These are phyloP conservation scores for Vanrija sp. DNA, from an alignment of 1,284 basidiomycete species.

Conservation along the genomic window DNA sequence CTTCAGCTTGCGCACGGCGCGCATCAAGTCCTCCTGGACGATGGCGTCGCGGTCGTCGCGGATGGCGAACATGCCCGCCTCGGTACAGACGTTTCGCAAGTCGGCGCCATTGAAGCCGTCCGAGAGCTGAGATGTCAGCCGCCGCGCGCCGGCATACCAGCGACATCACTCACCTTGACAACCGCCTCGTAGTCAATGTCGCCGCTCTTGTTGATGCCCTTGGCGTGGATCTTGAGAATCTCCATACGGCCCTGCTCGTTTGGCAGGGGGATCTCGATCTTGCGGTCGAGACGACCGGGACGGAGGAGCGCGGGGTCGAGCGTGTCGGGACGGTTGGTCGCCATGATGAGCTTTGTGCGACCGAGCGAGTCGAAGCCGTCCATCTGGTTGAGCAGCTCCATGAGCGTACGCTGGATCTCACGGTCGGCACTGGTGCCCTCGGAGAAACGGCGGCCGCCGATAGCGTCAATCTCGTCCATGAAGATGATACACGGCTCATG, in stretches of 20 bases:
- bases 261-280: slow-evolving; percentile 96
- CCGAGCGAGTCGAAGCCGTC: slow-evolving; percentile 98
- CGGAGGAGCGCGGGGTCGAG: slow-evolving; percentile 95
- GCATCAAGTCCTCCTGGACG: slow-evolving; percentile 91
- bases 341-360: slow-evolving; percentile 97
- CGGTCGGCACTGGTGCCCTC: slow-evolving; percentile 98
- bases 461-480: slow-evolving; percentile 89
- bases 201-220: slow-evolving; percentile 88
- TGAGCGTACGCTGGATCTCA: slow-evolving; percentile 96
- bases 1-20: slow-evolving; percentile 88
- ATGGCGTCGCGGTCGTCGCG: slow-evolving; percentile 89
- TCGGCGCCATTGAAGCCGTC: slow-evolving; percentile 95
- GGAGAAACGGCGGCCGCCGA: slow-evolving; percentile 92
- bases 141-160: too few relatives aligned
- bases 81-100: slow-evolving; percentile 92
- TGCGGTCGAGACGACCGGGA: slow-evolving; percentile 92
- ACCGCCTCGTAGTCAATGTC: slow-evolving; percentile 96
- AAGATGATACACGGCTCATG: slow-evolving; percentile 84
- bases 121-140: slow-evolving; percentile 53
- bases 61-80: slow-evolving; percentile 99
- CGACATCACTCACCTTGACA: slow-evolving; percentile 60
- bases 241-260: slow-evolving; percentile 93
- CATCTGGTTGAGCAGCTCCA: slow-evolving; percentile 99
- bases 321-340: slow-evolving; percentile 93
- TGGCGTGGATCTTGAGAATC: slow-evolving; percentile 96